Conservation (phyloP, 2,329 filamentous ascomycete genomes). For the Verruconis gallopava region DNA sequence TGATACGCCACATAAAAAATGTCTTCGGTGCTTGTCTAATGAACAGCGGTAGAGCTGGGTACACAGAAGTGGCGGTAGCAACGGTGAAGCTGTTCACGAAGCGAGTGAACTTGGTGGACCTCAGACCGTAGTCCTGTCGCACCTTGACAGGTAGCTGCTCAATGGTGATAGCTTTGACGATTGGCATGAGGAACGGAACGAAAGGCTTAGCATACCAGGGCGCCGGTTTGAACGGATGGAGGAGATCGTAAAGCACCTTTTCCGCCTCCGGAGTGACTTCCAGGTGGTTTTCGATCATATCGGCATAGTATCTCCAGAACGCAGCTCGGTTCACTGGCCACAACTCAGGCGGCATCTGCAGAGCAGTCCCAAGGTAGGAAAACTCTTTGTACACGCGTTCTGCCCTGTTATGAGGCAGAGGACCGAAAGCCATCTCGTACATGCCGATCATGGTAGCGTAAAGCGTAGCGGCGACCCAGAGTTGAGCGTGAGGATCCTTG, state of each 20-base stretch:
- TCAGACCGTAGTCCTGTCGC: not conserved
- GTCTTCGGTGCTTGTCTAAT: slow-evolving; percentile 3
- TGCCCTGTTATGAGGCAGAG: slow-evolving; percentile 6
- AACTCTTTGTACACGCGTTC: slow-evolving; percentile 13
- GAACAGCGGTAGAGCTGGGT: not conserved
- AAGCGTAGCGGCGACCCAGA: slow-evolving; percentile 13
- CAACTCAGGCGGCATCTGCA: slow-evolving; percentile 11
- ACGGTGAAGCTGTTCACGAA: not conserved
- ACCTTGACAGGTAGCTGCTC: slow-evolving; percentile 1
- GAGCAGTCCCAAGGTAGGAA: slow-evolving; percentile 11
- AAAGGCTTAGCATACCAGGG: not conserved
- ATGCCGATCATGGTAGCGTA: slow-evolving; percentile 10
- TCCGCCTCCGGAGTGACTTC: not conserved
- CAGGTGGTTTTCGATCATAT: slow-evolving; percentile 3
- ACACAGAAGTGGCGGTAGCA: not conserved
- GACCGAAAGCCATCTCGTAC: slow-evolving; percentile 10
- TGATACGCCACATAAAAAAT: not conserved
- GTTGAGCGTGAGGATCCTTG: slow-evolving; percentile 12
- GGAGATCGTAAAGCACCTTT: slow-evolving; percentile 1
- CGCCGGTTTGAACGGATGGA: slow-evolving; percentile 1
- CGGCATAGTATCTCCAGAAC: slow-evolving; percentile 2
- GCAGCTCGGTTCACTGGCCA: slow-evolving; percentile 10
- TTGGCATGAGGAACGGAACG: not conserved
- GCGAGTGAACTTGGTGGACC: not conserved
- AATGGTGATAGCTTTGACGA: slow-evolving; percentile 1